Evolutionary conservation across 331 rosid genomes (phyloP), one percentile per base, ranked within the genome.

Genomic region (Malus hybrid): DNA sequence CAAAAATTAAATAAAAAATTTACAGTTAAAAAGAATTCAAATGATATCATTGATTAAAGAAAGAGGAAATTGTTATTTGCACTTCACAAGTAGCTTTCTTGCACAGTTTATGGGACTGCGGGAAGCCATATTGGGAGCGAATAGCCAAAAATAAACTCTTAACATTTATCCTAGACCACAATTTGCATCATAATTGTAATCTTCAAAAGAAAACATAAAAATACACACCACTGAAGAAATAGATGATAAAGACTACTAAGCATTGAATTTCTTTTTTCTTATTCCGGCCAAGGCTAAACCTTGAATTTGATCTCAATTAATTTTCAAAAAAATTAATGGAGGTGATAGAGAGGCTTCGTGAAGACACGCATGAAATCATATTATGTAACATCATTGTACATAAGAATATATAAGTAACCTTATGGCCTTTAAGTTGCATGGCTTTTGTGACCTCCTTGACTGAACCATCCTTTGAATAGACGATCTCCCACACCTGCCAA

Each of bases 351-450:
- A 50, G 8, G 65, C 14, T 33, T 16, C 11, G 24, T 8, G n/a
- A 72, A 65, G 63, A 54, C 72, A 79, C 6, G 36, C 19, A 28
- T 24, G n/a, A 5, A 46, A 33, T 60, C 32, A 32, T 10, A 28
- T 48, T 33, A 69, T n/a, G 71, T 18, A 54, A 32, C 18, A n/a
- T 12, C 29, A 73, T 36, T 29, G 67, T 6, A 28, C 10, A 76
- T 67, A 54, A 62, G 48, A 29, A 66, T 24, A 54, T 79, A 44
- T 44, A 81, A 89, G 15, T 64, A 80, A 95, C 99, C 99, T 95
- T 92, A 66, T 92, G 99, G 71, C 97, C 99, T 85, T 95, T 95
- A 44, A 92, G 96, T 88, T 95, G 99, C 99, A 95, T 95, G 61
- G 76, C 96, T 36, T 75, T 92, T 81, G 86, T 60, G 89, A 95